These are phyloP conservation scores for Camellia granthamiana DNA, from an alignment of 148 eudicot genomes.

Conservation along the genomic window DNA sequence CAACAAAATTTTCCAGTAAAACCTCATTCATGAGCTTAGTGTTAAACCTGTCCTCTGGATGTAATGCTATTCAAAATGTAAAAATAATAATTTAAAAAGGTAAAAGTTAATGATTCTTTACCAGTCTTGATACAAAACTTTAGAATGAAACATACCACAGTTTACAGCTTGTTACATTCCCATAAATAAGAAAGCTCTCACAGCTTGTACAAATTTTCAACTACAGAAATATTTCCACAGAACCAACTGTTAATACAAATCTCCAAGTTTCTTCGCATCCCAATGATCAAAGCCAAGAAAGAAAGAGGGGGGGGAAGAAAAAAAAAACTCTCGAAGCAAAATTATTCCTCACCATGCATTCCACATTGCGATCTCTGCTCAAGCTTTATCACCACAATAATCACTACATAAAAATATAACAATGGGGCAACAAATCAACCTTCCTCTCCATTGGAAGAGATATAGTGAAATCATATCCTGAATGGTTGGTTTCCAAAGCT, in stretches of 20 bases:
- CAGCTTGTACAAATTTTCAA: conserved; percentile 10
- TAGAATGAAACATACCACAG: conserved; percentile 3
- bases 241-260: conserved; percentile 1
- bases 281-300: neutral
- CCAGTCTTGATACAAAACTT: conserved; percentile 7
- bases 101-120: neutral
- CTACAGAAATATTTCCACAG: neutral
- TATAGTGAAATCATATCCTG: conserved; percentile 31
- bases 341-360: conserved; percentile 1
- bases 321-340: neutral
- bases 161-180: neutral
- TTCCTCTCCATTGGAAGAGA: neutral
- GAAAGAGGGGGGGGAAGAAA: neutral
- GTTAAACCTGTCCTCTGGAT: too few relatives aligned
- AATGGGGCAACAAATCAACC: too few relatives aligned
- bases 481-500: conserved; percentile 38
- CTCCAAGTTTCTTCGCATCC: neutral
- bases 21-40: too few relatives aligned
- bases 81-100: neutral
- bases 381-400: neutral
- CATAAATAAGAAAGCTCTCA: neutral
- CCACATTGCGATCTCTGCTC: neutral
- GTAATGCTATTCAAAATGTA: too few relatives aligned
- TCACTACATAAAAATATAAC: neutral
- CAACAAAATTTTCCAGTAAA: too few relatives aligned